Evolutionary conservation across 2,329 filamentous ascomycete species (phyloP).

Genomic region (Neonectria hederae): DNA sequence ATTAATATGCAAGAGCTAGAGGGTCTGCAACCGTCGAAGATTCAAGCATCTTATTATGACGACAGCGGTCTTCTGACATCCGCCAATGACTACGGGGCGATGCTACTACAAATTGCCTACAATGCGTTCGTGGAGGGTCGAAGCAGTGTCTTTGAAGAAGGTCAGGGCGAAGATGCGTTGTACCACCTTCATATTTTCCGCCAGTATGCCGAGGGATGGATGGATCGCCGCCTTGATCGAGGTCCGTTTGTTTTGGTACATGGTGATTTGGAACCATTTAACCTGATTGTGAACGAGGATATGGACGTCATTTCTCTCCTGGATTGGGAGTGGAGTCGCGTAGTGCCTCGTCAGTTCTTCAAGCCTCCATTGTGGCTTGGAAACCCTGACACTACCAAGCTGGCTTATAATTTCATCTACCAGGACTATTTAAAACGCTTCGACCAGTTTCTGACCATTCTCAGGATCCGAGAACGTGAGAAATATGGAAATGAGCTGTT

Average conservation of each 20-base stretch:
- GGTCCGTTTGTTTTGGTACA: conserved; percentile 41
- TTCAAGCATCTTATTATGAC: conserved; percentile 26
- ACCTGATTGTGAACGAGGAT: conserved; percentile 32
- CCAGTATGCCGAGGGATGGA: conserved; percentile 23
- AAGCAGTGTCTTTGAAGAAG: conserved; percentile 26
- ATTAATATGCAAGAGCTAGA: conserved; percentile 41
- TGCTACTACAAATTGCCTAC: conserved; percentile 38
- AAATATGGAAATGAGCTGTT: neutral
- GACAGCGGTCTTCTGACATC: conserved; percentile 23
- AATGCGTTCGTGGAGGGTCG: conserved; percentile 36
- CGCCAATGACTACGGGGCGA: conserved; percentile 36
- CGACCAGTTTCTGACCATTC: neutral
- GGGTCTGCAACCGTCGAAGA: conserved; percentile 32
- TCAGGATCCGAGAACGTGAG: neutral
- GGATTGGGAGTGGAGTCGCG: conserved; percentile 37
- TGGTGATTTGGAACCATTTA: conserved; percentile 36
- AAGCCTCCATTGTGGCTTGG: conserved; percentile 28
- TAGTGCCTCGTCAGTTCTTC: conserved; percentile 32
- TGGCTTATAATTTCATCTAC: neutral
- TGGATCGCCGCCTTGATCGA: conserved; percentile 12
- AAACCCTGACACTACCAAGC: neutral
- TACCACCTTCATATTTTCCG: conserved; percentile 39
- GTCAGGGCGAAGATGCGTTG: conserved; percentile 33
- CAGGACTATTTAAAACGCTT: conserved; percentile 1
- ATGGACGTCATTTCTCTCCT: conserved; percentile 28